phyloP scores from a whole-genome alignment of 495 filamentous ascomycete genomes.

The Aeminium ludgeri region DNA sequence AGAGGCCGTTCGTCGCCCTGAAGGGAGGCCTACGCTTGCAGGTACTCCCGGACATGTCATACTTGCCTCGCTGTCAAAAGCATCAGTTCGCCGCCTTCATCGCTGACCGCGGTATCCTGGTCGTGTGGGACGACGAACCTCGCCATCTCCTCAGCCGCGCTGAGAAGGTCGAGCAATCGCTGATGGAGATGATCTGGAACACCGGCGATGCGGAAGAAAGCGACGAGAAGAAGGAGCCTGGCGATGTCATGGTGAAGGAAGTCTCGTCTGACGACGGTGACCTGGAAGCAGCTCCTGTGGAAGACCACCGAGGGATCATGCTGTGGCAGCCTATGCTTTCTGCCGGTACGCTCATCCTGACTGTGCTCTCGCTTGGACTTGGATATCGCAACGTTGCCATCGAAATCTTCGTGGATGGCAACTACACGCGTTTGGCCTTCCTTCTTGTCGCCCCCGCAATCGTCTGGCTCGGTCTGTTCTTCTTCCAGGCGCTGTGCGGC shows the following conservation, averaged over 20 bases:
- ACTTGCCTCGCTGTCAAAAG: slow-evolving; percentile 40
- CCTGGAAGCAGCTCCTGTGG: too few species aligned
- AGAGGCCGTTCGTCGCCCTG: slow-evolving; percentile 34
- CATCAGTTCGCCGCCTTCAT: slow-evolving; percentile 54
- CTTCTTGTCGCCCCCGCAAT: slow-evolving; percentile 14
- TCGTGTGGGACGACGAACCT: slow-evolving; percentile 55
- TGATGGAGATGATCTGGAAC: slow-evolving; percentile 42
- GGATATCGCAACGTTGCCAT: slow-evolving; percentile 39
- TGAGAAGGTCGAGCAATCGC: too few species aligned
- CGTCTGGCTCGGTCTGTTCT: too few species aligned
- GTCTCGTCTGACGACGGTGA: slow-evolving; percentile 5
- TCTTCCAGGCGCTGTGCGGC: slow-evolving; percentile 40
- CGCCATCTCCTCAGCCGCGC: too few species aligned
- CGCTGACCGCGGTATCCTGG: slow-evolving; percentile 33
- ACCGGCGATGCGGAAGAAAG: slow-evolving; percentile 19
- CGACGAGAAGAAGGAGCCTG: too few species aligned
- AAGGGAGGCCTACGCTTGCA: slow-evolving; percentile 40
- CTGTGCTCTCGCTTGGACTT: slow-evolving; percentile 36
- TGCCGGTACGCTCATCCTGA: slow-evolving; percentile 30
- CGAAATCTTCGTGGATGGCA: slow-evolving; percentile 34
- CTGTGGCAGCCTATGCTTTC: too few species aligned
- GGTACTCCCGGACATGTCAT: slow-evolving; percentile 37
- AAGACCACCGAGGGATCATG: too few species aligned
- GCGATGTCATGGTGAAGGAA: slow-evolving; percentile 15
- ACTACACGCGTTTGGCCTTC: slow-evolving; percentile 34